phyloP scores from a whole-genome alignment of 495 filamentous ascomycete genomes.

The Lichina pygmaea region DNA sequence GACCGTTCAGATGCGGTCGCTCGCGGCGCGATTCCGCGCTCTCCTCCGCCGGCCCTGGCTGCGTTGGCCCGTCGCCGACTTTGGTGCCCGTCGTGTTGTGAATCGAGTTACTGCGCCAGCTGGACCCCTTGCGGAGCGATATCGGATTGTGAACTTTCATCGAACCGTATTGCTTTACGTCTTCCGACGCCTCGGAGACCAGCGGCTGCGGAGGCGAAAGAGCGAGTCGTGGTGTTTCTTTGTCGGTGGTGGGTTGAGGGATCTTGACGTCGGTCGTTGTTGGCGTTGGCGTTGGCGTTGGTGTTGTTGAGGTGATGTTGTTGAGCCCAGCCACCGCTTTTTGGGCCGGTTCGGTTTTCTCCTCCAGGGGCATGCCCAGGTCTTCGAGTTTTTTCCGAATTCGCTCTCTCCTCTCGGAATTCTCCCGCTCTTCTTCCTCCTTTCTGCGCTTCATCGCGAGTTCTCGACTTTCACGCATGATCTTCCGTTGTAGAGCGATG shows the following conservation, averaged over 20 bases:
- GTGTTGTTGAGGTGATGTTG: neutral
- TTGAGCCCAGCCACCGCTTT: neutral
- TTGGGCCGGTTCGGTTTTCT: constrained; percentile 9
- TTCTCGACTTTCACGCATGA: constrained; percentile 66
- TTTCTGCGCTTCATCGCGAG: constrained; percentile 48
- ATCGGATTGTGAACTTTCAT: constrained; percentile 26
- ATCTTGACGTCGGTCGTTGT: too few species aligned
- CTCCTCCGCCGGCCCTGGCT: constrained; percentile 1
- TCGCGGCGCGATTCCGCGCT: neutral
- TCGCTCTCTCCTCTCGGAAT: constrained; percentile 53
- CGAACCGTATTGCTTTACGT: constrained; percentile 28
- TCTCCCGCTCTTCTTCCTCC: constrained; percentile 60
- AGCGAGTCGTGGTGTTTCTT: neutral
- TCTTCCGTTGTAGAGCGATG: constrained; percentile 40
- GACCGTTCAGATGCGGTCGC: too few species aligned
- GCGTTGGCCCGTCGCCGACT: constrained; percentile 9
- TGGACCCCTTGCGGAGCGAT: constrained; percentile 12
- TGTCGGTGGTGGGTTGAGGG: neutral
- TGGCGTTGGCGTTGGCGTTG: too few species aligned
- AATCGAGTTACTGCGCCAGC: constrained; percentile 12
- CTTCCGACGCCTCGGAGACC: constrained; percentile 22
- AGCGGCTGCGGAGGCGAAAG: constrained; percentile 21
- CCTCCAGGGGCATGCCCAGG: constrained; percentile 37
- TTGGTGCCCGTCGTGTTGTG: constrained; percentile 2
- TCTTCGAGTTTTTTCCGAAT: constrained; percentile 61